phyloP scores from a whole-genome alignment of 2,329 filamentous ascomycete genomes.

The Sclerotinia borealis region DNA sequence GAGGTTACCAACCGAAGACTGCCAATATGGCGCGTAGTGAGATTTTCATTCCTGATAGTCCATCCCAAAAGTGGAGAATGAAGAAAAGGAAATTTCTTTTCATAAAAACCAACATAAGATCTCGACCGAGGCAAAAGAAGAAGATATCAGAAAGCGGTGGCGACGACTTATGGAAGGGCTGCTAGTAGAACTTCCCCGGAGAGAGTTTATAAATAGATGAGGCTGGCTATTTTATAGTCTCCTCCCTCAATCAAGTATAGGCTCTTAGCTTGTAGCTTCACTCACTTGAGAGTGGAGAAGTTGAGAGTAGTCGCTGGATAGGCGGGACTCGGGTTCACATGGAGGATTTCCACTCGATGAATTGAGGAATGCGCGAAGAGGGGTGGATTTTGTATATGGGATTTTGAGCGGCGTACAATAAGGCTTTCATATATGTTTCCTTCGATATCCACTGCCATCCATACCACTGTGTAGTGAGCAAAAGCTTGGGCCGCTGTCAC shows the following conservation, averaged over 20 bases:
- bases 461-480: too few relatives aligned
- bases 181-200: neutral
- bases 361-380: neutral
- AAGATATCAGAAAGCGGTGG: neutral
- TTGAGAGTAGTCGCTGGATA: too few relatives aligned
- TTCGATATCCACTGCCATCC: too few relatives aligned
- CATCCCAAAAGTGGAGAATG: neutral
- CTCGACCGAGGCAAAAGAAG: neutral
- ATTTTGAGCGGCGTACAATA: neutral
- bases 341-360: neutral
- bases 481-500: neutral
- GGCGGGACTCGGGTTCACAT: neutral
- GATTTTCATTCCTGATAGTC: neutral
- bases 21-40: neutral
- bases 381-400: neutral
- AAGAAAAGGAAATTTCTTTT: too few relatives aligned
- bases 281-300: neutral
- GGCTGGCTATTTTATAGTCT: neutral
- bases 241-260: neutral
- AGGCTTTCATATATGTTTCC: neutral
- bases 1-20: neutral
- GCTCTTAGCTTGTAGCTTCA: neutral
- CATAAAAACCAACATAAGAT: neutral
- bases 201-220: neutral
- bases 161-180: neutral